These are phyloP conservation scores for Garcia nutans DNA, from an alignment of 345 rosid genomes.

Conservation along the genomic window DNA sequence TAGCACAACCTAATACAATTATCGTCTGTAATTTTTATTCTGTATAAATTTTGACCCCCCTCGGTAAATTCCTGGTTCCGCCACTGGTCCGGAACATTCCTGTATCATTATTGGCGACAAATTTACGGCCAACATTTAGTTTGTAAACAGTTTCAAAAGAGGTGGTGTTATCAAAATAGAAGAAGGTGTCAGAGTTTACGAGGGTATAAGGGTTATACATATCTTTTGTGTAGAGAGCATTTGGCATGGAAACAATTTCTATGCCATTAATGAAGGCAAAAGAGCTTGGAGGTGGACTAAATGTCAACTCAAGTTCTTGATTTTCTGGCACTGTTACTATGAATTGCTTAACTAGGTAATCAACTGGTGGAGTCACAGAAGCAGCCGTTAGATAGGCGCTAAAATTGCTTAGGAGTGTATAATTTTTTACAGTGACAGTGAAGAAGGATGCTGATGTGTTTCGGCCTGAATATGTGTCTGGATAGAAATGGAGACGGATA, in stretches of 20 bases:
- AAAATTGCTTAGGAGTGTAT: constrained; percentile 18
- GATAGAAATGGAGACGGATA: constrained; percentile 17
- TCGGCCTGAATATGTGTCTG: background rate
- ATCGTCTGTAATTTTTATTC: too few species aligned
- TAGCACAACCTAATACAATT: too few species aligned
- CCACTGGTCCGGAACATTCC: constrained; percentile 35
- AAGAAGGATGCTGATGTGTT: background rate
- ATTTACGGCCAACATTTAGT: constrained; percentile 29
- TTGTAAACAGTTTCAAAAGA: constrained; percentile 25
- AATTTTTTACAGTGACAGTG: background rate
- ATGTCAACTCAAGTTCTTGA: constrained; percentile 20
- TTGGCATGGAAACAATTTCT: constrained; percentile 41
- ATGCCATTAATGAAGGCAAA: constrained; percentile 44
- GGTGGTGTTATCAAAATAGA: background rate
- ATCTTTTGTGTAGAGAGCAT: constrained; percentile 7
- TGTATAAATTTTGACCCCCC: too few species aligned
- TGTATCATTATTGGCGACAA: constrained; percentile 4
- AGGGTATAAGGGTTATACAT: background rate
- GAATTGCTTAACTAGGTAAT: constrained; percentile 25
- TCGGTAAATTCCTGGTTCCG: too few species aligned
- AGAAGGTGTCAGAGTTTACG: background rate
- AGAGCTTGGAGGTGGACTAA: constrained; percentile 26
- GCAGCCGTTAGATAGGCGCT: constrained; percentile 25
- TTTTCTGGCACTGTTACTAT: constrained; percentile 12
- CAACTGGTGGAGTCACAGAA: background rate